Evolutionary conservation across 768 basidiomycete genomes (phyloP), one percentile per base, ranked within the genome.

Genomic region (Suillus cothurnatus): DNA sequence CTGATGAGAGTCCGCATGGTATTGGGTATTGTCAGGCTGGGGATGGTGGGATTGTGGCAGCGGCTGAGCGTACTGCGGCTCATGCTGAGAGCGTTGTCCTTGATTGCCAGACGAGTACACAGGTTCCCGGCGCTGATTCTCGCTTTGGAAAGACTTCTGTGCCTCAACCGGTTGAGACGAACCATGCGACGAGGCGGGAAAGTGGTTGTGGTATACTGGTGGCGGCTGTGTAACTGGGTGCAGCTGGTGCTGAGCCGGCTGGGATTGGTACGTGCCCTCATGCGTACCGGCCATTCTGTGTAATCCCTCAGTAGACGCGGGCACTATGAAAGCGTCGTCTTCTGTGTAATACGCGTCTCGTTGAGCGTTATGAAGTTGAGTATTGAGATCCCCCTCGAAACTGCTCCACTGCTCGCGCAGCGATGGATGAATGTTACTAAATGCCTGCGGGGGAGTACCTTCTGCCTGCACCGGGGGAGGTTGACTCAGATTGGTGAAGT

Each of bases 301-400:
- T 7, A 26, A 12, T 17, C 3, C 63, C 38, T 73, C 74, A 17
- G 50, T 17, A 38, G 39, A 28, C 19, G 21, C n/a, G 26, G 66
- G 14, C 0, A 49, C n/a, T 64, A 68, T 68, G 36, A 67, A 61
- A 19, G 61, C 56, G 28, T 76, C 76, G 15, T 61, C 62, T 3
- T 74, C 71, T n/a, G 67, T 62, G 19, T 69, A 66, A 43, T 71
- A 71, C 36, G 73, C 67, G 12, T 78, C 77, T 17, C 65, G 69
- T 53, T 69, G 68, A 14, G 68, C 72, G 65, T 81, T 79, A 49
- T 80, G 77, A 19, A 88, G 81, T 71, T 86, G 86, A 15, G 79
- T 75, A 32, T 79, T 77, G 67, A 89, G 81, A 34, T 82, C 80
- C 0, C 82, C 86, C 12, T 87, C 85, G 68, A 89, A 88, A n/a